These are phyloP conservation scores for Phaeomoniella chlamydospora DNA, from an alignment of 2,329 filamentous ascomycete genomes.

Conservation along the genomic window DNA sequence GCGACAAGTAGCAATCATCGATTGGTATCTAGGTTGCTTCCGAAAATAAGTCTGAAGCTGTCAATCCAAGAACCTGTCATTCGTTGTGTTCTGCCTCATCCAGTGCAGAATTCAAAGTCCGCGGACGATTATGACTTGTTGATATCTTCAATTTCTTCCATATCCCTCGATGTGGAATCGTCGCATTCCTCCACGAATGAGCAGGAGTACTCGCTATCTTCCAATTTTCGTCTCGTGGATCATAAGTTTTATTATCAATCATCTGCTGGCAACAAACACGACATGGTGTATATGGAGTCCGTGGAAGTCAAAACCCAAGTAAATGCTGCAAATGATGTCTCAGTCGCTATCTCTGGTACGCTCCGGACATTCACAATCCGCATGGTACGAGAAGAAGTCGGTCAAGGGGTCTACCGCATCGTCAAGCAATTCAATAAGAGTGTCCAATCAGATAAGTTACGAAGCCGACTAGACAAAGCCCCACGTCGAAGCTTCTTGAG, in stretches of 20 bases:
- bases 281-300: slow-evolving; percentile 74
- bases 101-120: slow-evolving; percentile 36
- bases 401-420: slow-evolving; percentile 81
- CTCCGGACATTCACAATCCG: slow-evolving; percentile 79
- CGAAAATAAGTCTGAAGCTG: slow-evolving; percentile 87
- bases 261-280: slow-evolving; percentile 64
- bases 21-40: slow-evolving; percentile 77
- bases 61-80: slow-evolving; percentile 94
- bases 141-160: slow-evolving; percentile 85
- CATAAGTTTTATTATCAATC: slow-evolving; percentile 94
- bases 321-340: slow-evolving; percentile 71
- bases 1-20: slow-evolving; percentile 39
- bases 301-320: slow-evolving; percentile 78
- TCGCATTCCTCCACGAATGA: slow-evolving; percentile 81
- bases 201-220: slow-evolving; percentile 72
- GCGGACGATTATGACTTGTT: slow-evolving; percentile 85
- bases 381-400: slow-evolving; percentile 84
- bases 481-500: slow-evolving; percentile 57
- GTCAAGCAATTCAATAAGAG: slow-evolving; percentile 66
- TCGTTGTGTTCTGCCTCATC: slow-evolving; percentile 72
- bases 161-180: slow-evolving; percentile 85
- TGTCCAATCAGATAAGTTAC: slow-evolving; percentile 47
- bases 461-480: slow-evolving; percentile 12
- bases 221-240: slow-evolving; percentile 68
- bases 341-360: slow-evolving; percentile 64